Evolutionary conservation across 139 green algal species (phyloP).

Genomic region (Asterochloris sp.): DNA sequence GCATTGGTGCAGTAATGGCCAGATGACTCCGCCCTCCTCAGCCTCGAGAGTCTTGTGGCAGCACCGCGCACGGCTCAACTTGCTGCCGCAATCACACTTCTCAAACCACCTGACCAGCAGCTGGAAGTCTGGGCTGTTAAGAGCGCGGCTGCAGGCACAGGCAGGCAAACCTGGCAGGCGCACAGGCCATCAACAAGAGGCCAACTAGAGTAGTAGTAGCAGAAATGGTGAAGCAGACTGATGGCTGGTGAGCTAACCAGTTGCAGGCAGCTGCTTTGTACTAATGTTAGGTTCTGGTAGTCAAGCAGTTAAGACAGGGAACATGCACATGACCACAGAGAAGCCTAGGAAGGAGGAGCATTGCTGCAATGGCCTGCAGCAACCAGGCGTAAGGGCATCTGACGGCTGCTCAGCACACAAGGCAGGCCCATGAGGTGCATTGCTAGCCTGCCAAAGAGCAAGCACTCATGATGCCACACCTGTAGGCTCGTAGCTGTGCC

Average conservation of each 20-base stretch:
- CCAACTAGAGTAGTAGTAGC: no score
- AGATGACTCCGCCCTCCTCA: conserved; percentile 55
- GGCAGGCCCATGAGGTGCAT: not conserved
- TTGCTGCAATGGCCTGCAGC: not conserved
- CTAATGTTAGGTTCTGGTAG: no score
- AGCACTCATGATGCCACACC: conserved; percentile 4
- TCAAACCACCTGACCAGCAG: conserved; percentile 41
- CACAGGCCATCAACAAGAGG: no score
- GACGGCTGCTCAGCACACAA: not conserved
- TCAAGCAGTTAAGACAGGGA: no score
- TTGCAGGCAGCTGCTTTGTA: no score
- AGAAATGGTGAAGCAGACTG: no score
- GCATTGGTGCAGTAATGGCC: conserved; percentile 56
- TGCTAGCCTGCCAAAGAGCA: not conserved
- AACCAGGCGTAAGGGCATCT: not conserved
- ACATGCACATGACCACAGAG: no score
- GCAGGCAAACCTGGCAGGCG: no score
- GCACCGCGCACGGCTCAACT: conserved; percentile 17
- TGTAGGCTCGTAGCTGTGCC: conserved; percentile 61
- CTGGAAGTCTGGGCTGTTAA: conserved; percentile 50
- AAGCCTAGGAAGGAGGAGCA: no score
- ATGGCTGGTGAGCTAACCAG: no score
- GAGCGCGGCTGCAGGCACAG: conserved; percentile 30
- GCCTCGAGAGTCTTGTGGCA: conserved; percentile 26
- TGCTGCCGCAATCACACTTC: conserved; percentile 42